A percentile compares a stretch with the other conserved stretches of the same genome.
Conservation (phyloP, 257 asterid genomes). For the Plectranthus barbatus region DNA sequence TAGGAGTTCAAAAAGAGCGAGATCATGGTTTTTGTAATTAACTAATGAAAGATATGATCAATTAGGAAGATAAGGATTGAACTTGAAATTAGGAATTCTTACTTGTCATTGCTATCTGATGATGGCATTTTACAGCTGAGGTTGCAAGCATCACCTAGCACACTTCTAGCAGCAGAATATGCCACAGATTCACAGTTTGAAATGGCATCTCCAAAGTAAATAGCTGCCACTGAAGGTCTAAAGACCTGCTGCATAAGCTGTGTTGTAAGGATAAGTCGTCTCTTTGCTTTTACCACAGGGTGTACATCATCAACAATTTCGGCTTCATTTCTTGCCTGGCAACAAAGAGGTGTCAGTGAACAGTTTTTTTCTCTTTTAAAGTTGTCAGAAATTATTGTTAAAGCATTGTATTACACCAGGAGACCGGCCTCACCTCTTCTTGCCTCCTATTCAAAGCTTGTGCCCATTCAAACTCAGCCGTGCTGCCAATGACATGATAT, state of each 20-base stretch:
- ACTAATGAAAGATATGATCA: background rate
- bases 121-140: slow-evolving; percentile 20
- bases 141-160: slow-evolving; percentile 73
- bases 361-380: background rate
- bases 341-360: slow-evolving; percentile 2
- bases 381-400: background rate
- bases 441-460: slow-evolving; percentile 37
- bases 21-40: background rate
- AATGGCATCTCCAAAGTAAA: slow-evolving; percentile 44
- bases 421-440: slow-evolving; percentile 44
- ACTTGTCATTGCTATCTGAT: slow-evolving; percentile 28
- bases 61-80: background rate
- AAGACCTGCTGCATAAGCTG: slow-evolving; percentile 63
- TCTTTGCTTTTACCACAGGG: slow-evolving; percentile 44
- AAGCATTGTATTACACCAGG: background rate
- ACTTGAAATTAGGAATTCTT: slow-evolving; percentile 14
- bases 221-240: slow-evolving; percentile 37
- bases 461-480: slow-evolving; percentile 51
- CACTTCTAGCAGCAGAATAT: slow-evolving; percentile 50
- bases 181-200: slow-evolving; percentile 40
- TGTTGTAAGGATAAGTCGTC: slow-evolving; percentile 49
- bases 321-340: slow-evolving; percentile 39
- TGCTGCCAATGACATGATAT: slow-evolving; percentile 29
- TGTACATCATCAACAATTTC: slow-evolving; percentile 26
- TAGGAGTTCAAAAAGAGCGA: background rate